Base-by-base conservation (phyloP, 2,329 filamentous ascomycete genomes). In the Coniochaeta pulveracea region DNA sequence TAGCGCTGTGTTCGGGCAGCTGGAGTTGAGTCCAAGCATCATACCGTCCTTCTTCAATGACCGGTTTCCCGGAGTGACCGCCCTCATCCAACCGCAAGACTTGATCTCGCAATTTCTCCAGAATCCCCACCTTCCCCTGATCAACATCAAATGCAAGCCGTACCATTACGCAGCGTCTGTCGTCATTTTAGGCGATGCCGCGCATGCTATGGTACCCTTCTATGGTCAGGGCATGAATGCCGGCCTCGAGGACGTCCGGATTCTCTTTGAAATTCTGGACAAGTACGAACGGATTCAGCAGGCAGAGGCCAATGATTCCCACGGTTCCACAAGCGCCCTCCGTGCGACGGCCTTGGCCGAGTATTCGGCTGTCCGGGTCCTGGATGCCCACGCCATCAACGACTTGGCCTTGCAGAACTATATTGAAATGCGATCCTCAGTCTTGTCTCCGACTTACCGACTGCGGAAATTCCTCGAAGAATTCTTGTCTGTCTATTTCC, bases 181-280 rank as follows among this genome's bases (percentile, higher is more conserved):
- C 19, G 85, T 93, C 38, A 85, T 98, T 31, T 54, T 98, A 22
- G 91, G 91, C 37, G 91, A 98, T 52, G 86, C 91, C 6, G 88
- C 91, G 0, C 91, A 98, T 54, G 91, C 93, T 37, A 95, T 98
- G 79, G 86, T 98, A 0, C 91, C 91, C 0, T 98, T 98, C 57
- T 98, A 96, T 55, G 91, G 91, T 0, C 91, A 98, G 55, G 91
- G 91, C 23, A 93, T 98, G 78, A 98, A 98, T 50, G 83, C 91
- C 0, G 91, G 91, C 1, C 73, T 98, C 26, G 91, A 98, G 60
- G 89, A 95, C 47, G 86, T 98, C 10, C 77, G 82, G 6, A 77
- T 93, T 5, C 71, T 98, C 1, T 98, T 94, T 56, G 74, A 78
- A 1, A 67, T 81, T 26, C 65, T 96, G 2, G 88, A 95, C 56